Percentiles rank a stretch among this genome's conserved stretches.
These are phyloP conservation scores for Quercus phellos DNA, from an alignment of 331 rosid species.

Conservation along the genomic window DNA sequence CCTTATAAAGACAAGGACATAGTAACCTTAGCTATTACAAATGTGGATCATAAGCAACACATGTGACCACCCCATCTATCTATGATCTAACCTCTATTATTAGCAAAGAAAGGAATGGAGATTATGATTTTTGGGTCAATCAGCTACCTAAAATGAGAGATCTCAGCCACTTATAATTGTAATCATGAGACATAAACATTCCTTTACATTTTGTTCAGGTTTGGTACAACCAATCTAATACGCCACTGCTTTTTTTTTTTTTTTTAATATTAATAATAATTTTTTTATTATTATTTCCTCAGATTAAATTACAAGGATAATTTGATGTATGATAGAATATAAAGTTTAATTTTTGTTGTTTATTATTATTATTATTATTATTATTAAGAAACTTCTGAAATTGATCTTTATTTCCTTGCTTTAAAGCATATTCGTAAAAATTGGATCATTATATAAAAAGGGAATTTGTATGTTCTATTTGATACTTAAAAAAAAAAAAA, in stretches of 20 bases:
- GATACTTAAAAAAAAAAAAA: too few relatives aligned
- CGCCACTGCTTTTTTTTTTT: background rate
- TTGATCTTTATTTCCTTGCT: too few relatives aligned
- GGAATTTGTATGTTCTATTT: too few relatives aligned
- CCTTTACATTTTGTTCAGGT: conserved; percentile 30
- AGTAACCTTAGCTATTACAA: background rate
- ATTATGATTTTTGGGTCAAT: background rate
- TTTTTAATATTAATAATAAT: too few relatives aligned
- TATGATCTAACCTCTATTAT: background rate
- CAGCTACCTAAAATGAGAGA: conserved; percentile 20
- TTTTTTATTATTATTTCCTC: too few relatives aligned
- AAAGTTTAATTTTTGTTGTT: too few relatives aligned
- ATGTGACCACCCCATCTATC: background rate
- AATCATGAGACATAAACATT: conserved; percentile 17
- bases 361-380: too few relatives aligned
- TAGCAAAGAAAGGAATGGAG: background rate
- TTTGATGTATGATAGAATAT: too few relatives aligned
- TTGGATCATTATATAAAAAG: too few relatives aligned
- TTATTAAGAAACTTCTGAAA: too few relatives aligned
- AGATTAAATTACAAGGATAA: too few relatives aligned
- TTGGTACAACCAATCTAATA: conserved; percentile 32
- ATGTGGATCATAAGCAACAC: conserved; percentile 12
- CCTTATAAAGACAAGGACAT: background rate
- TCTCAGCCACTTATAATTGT: conserved; percentile 17
- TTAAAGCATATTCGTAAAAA: too few relatives aligned